Evolutionary conservation across 345 rosid genomes (phyloP), one percentile per base, ranked within the genome.

Genomic region (Populus alba): DNA sequence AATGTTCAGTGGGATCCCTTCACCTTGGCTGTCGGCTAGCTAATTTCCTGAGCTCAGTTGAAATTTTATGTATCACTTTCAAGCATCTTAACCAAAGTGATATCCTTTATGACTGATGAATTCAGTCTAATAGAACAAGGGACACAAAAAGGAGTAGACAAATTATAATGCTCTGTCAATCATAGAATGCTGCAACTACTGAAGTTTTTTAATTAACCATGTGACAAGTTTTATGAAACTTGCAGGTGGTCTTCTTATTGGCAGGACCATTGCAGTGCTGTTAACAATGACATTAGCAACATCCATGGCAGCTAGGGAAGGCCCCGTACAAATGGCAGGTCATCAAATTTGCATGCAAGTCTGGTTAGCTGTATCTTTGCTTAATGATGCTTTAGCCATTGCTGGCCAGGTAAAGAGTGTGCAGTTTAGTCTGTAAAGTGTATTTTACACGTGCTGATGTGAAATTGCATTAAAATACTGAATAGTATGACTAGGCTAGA

Each of bases 341-440:
- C 90, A 95, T 88, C 98, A 95, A 86, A 92, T 95, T 75, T 90
- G 96, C 81, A 81, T 93, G 78, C 89, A 92, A 89, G 83, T 93
- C 35, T 95, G 99, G 99, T 84, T 95, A 89, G 89, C 99, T 4
- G 85, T 93, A 47, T 95, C 99, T 81, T 79, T 93, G 87, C 91
- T 93, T 78, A 92, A 92, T 75, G 99, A 95, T 87, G 98, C 98
- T 75, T 86, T 95, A 81, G 99, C 99, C 77, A 87, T 95, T 74
- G 93, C 98, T 78, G 99, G 92, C 66, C 99, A 95, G 98, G 99
- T 92, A 81, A 59, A 51, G 55, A 39, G 61, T 71, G 55, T 51
- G 72, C 49, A 18, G 53, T 16, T 47, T 47, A 10, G 53, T 47
- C 66, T 55, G 43, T 33, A 47, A 47, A 23, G 35, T 66, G 71